Evolutionary conservation across 306 rosid species (phyloP).

Genomic region (Castanospermum australe): DNA sequence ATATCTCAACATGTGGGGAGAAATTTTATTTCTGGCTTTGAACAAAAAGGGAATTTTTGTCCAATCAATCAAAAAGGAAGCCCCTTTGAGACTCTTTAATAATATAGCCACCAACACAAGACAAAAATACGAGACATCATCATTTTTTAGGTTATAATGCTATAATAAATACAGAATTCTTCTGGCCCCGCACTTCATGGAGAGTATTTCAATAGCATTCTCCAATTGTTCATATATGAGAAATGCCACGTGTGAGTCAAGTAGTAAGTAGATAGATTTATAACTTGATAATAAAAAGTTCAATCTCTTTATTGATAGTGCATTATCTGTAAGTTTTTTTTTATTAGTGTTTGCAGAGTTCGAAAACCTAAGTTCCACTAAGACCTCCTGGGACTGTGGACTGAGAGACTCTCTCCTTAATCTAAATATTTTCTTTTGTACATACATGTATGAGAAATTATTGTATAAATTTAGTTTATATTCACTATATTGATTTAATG

Average conservation of each 20-base stretch:
- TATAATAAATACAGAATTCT: neutral
- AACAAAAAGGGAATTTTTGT: slow-evolving; percentile 1
- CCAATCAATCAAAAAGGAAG: neutral
- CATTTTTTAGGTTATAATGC: neutral
- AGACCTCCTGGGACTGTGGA: too few species aligned
- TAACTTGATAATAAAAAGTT: too few species aligned
- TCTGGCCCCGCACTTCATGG: neutral
- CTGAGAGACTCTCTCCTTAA: too few species aligned
- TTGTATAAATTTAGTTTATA: neutral
- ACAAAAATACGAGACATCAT: slow-evolving; percentile 9
- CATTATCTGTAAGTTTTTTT: too few species aligned
- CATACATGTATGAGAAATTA: neutral
- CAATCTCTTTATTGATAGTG: too few species aligned
- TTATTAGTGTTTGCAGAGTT: too few species aligned
- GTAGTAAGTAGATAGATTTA: too few species aligned
- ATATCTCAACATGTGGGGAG: neutral
- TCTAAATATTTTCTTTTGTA: too few species aligned
- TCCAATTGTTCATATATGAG: too few species aligned
- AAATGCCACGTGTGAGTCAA: too few species aligned
- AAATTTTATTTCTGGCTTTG: neutral
- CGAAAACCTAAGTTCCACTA: too few species aligned
- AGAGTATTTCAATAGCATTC: neutral
- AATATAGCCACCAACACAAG: neutral
- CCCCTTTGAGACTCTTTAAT: neutral
- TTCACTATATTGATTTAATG: neutral